Evolutionary conservation across 140 eudicot species (phyloP), one percentile per base, ranked within the genome.

Genomic region (Cichorium intybus): DNA sequence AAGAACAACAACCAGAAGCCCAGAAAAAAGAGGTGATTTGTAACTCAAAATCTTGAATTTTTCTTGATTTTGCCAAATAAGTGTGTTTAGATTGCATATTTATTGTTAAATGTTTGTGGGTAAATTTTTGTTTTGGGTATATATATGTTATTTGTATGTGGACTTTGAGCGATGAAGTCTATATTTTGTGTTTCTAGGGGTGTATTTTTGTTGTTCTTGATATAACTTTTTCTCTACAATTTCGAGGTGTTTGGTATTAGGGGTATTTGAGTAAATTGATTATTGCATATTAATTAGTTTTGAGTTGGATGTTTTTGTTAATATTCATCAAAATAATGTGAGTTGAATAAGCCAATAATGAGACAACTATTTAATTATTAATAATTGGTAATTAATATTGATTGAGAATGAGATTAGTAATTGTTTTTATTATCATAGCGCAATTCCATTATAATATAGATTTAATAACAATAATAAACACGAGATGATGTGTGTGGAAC

Each of bases 11-110:
- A 55, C 31, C 43, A 49, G 7, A 71, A 58, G 18, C 64, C 37
- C 39, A 67, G 51, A 9, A 77, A 65, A 59, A 71, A 20, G 49
- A 75, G 70, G 59, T 75, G 54, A 75, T 49, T 28, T 5, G 9
- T 12, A 34, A 37, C 27, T 37, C 43, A 59, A 41, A 59, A 39
- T 58, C 74, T 66, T 35, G 57, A 59, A 48, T 5, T 24, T 29
- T 17, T 74, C 73, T 73, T 56, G 73, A 26, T 51, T 68, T n/a
- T 17, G 14, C 59, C 9, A 24, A 21, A 27, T 21, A 11, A 1
- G 16, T 2, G 5, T 12, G 34, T 27, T 68, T 27, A 12, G 5
- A 48, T 60, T 60, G 23, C 29, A 62, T 54, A 27, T 71, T 70
- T 41, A 16, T 28, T 69, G 57, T 29, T 57, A 37, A 18, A 16